Percentiles rank a stretch among this genome's conserved stretches.
Evolutionary conservation across 106 monocot species (phyloP).

Genomic region (Alisma plantagoaquatica): DNA sequence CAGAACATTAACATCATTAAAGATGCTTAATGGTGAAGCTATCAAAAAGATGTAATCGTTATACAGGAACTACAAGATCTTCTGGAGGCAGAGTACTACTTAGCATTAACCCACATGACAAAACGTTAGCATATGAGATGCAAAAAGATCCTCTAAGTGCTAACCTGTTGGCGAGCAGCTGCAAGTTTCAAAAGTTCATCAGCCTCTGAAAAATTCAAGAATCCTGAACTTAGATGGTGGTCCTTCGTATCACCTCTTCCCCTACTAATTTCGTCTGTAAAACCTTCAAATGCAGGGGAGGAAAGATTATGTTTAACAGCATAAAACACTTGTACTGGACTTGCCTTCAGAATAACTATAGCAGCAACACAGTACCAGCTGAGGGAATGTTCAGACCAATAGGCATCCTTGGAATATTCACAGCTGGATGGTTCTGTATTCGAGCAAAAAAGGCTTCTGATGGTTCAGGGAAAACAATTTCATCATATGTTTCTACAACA

Average conservation of each 20-base stretch:
- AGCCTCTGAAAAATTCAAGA: slow-evolving; percentile 94
- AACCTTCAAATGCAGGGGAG: slow-evolving; percentile 36
- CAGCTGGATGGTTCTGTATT: slow-evolving; percentile 90
- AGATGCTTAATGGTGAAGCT: no score
- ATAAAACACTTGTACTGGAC: no score
- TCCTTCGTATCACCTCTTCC: slow-evolving; percentile 90
- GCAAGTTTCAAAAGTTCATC: slow-evolving; percentile 95
- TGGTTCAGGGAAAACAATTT: slow-evolving; percentile 83
- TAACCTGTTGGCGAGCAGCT: slow-evolving; percentile 98
- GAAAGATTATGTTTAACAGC: no score
- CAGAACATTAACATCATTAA: no score
- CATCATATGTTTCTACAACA: slow-evolving; percentile 91
- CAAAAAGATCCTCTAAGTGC: no score
- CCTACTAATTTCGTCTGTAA: slow-evolving; percentile 47
- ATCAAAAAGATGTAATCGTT: no score
- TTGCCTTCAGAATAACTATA: no score
- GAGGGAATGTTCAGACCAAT: slow-evolving; percentile 48
- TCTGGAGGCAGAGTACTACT: no score
- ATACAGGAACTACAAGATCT: no score
- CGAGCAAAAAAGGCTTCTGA: slow-evolving; percentile 71
- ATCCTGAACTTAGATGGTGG: slow-evolving; percentile 79
- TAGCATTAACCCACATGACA: no score
- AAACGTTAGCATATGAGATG: no score
- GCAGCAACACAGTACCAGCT: slow-evolving; percentile 40
- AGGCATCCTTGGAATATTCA: slow-evolving; percentile 73